Conservation (phyloP, 371 early-diverging fungal genomes). For the Mortierella polycephala region DNA sequence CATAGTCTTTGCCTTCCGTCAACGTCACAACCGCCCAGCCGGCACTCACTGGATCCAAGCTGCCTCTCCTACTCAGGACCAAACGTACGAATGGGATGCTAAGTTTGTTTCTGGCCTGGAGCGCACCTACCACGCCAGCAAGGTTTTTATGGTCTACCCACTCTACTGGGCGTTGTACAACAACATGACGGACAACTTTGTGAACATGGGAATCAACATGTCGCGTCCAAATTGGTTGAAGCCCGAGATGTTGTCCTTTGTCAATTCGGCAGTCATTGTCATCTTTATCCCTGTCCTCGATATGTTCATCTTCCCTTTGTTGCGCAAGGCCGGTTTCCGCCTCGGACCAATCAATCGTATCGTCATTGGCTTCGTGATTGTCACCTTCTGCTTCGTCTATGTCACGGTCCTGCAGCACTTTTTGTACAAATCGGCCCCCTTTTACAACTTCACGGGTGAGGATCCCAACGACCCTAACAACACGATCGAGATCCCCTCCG, state of each 20-base stretch:
- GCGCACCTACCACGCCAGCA: constrained; percentile 72
- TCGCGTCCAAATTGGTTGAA: constrained; percentile 63
- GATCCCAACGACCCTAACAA: constrained; percentile 40
- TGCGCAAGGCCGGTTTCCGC: constrained; percentile 70
- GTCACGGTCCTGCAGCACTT: constrained; percentile 75
- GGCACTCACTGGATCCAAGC: constrained; percentile 63
- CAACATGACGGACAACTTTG: constrained; percentile 81
- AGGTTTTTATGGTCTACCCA: constrained; percentile 78
- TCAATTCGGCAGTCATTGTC: constrained; percentile 76
- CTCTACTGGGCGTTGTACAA: constrained; percentile 83
- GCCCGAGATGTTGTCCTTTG: constrained; percentile 66
- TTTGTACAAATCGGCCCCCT: constrained; percentile 70
- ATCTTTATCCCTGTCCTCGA: constrained; percentile 81
- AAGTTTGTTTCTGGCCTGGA: constrained; percentile 79
- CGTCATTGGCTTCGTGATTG: constrained; percentile 74
- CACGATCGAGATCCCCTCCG: constrained; percentile 22
- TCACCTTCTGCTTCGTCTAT: constrained; percentile 75
- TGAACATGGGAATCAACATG: constrained; percentile 81
- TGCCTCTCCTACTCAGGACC: constrained; percentile 20
- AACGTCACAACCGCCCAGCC: constrained; percentile 57
- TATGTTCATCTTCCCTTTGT: constrained; percentile 69
- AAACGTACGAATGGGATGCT: constrained; percentile 68
- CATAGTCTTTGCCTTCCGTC: constrained; percentile 63
- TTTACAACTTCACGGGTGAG: constrained; percentile 59
- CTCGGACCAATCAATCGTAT: constrained; percentile 79